Evolutionary conservation across 2,329 filamentous ascomycete species (phyloP).

Genomic region (Rhynchosporium agropyri): DNA sequence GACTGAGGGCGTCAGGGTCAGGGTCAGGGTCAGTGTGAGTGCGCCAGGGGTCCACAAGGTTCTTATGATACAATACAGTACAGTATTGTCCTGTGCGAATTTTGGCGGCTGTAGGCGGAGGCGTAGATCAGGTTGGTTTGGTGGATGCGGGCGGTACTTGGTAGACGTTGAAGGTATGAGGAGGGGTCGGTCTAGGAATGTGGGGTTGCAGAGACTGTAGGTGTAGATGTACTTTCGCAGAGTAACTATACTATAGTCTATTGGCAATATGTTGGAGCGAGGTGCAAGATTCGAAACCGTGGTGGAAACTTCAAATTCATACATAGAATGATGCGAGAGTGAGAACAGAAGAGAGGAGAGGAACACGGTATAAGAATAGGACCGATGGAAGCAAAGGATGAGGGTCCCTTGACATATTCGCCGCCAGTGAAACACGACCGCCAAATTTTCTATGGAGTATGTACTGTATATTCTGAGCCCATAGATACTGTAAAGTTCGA

Average conservation of each 20-base stretch:
- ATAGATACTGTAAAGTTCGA: neutral
- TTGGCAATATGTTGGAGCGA: neutral
- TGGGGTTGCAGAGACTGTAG: conserved; percentile 4
- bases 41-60: conserved; percentile 4
- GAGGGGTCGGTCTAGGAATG: neutral
- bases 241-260: no score
- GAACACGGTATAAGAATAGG: neutral
- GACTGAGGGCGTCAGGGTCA: neutral
- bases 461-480: neutral
- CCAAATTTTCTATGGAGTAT: neutral
- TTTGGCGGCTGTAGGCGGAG: conserved; percentile 10
- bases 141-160: neutral
- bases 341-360: neutral
- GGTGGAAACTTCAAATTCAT: neutral
- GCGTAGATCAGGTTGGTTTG: neutral
- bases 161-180: neutral
- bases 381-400: neutral
- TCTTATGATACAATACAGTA: neutral
- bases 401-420: neutral
- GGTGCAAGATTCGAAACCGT: neutral
- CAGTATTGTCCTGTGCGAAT: neutral
- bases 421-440: conserved; percentile 4
- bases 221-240: no score
- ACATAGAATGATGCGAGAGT: neutral
- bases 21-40: neutral